A percentile compares a stretch with the other conserved stretches of the same genome.
Evolutionary conservation across 2,329 filamentous ascomycete species (phyloP).

Genomic region (Dryadomyces sulphureus): DNA sequence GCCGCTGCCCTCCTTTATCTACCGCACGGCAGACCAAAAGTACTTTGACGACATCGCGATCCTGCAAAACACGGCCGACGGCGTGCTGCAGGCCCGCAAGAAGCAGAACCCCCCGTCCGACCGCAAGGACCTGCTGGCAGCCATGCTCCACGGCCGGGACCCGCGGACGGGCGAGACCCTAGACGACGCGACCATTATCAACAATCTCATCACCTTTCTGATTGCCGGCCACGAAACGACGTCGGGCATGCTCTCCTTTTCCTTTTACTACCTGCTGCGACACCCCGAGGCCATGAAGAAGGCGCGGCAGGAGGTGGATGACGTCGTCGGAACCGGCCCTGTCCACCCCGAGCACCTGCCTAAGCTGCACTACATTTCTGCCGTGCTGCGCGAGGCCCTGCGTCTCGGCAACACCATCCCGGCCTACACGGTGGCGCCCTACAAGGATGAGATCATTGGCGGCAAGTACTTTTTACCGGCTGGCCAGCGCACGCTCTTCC

Average conservation of each 20-base stretch:
- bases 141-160: slow-evolving; percentile 55
- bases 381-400: slow-evolving; percentile 50
- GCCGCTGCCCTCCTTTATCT: slow-evolving; percentile 31
- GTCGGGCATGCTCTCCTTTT: slow-evolving; percentile 49
- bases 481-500: slow-evolving; percentile 30
- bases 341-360: slow-evolving; percentile 46
- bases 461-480: slow-evolving; percentile 46
- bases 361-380: slow-evolving; percentile 51
- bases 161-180: slow-evolving; percentile 52
- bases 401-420: slow-evolving; percentile 47
- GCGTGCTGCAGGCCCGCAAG: slow-evolving; percentile 46
- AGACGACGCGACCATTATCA: slow-evolving; percentile 45
- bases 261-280: slow-evolving; percentile 50
- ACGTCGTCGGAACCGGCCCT: slow-evolving; percentile 41
- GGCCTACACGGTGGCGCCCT: slow-evolving; percentile 36
- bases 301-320: slow-evolving; percentile 53
- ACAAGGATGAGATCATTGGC: slow-evolving; percentile 37
- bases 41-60: slow-evolving; percentile 39
- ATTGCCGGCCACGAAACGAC: slow-evolving; percentile 62
- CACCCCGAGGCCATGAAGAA: slow-evolving; percentile 43
- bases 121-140: slow-evolving; percentile 52
- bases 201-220: slow-evolving; percentile 61
- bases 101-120: slow-evolving; percentile 29
- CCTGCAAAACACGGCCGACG: slow-evolving; percentile 38
- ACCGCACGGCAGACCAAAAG: slow-evolving; percentile 31